phyloP scores from a whole-genome alignment of 768 basidiomycete genomes.

The Polyporus arcularius region DNA sequence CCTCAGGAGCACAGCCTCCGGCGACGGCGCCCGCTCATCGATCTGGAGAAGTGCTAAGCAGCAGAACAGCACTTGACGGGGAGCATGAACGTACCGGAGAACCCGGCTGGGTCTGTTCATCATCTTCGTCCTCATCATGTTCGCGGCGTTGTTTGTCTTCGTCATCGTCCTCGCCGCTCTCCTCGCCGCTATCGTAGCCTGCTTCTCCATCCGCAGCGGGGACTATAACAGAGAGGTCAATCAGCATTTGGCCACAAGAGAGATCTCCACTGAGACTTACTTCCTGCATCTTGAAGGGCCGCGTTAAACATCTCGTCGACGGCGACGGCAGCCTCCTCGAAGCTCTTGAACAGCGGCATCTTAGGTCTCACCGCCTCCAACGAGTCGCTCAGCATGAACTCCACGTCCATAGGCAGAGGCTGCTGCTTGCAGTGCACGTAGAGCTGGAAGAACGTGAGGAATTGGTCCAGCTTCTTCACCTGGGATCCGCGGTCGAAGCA shows the following conservation, averaged over 20 bases:
- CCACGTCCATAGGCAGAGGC: slow-evolving; percentile 93
- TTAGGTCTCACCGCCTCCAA: slow-evolving; percentile 92
- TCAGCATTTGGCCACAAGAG: slow-evolving; percentile 17
- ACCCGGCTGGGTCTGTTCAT: slow-evolving; percentile 58
- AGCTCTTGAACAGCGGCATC: slow-evolving; percentile 62
- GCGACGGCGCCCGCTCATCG: slow-evolving; percentile 76
- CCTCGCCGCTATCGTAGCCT: slow-evolving; percentile 62
- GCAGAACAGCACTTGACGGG: background rate
- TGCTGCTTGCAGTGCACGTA: slow-evolving; percentile 92
- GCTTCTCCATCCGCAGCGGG: slow-evolving; percentile 24
- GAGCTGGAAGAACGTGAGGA: slow-evolving; percentile 92
- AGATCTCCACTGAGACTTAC: slow-evolving; percentile 39
- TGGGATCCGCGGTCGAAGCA: slow-evolving; percentile 95
- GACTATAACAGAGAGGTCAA: background rate
- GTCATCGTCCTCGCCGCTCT: slow-evolving; percentile 55
- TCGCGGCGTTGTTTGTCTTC: slow-evolving; percentile 41
- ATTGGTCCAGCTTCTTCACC: slow-evolving; percentile 91
- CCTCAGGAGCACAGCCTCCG: slow-evolving; percentile 77
- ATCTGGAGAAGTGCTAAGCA: slow-evolving; percentile 36
- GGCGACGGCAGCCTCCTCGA: slow-evolving; percentile 83
- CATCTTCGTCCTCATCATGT: slow-evolving; percentile 60
- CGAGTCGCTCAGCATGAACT: slow-evolving; percentile 95
- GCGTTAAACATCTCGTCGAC: slow-evolving; percentile 88
- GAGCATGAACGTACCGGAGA: slow-evolving; percentile 49
- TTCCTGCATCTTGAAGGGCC: slow-evolving; percentile 59